These are phyloP conservation scores for Breviolum minutum DNA, from an alignment of 73 alveolate genomes.

Conservation along the genomic window DNA sequence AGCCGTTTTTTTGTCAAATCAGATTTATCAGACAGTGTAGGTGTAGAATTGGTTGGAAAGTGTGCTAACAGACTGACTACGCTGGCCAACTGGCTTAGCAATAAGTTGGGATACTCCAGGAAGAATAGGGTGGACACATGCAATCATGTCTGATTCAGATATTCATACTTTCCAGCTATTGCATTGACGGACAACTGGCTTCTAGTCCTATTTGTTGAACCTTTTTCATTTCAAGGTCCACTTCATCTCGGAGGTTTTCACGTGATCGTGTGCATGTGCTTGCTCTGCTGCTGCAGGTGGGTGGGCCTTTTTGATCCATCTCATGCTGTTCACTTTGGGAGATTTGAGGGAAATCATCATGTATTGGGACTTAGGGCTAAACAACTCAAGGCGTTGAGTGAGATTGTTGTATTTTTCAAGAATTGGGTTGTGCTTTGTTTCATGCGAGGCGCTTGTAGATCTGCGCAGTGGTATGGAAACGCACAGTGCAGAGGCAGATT, in stretches of 20 bases:
- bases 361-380: background rate
- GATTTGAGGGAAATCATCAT: too few species aligned
- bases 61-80: too few species aligned
- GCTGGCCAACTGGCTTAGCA: too few species aligned
- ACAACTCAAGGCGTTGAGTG: background rate
- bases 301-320: background rate
- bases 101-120: too few species aligned
- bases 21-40: too few species aligned
- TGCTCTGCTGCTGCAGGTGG: conserved; percentile 74
- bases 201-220: too few species aligned
- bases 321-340: background rate
- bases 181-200: too few species aligned
- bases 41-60: too few species aligned
- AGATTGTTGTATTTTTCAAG: background rate
- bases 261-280: conserved; percentile 73
- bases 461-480: conserved; percentile 58
- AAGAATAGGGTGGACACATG: too few species aligned
- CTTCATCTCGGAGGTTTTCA: conserved; percentile 11
- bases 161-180: too few species aligned
- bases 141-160: too few species aligned
- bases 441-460: conserved; percentile 40
- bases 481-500: conserved; percentile 36
- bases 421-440: background rate
- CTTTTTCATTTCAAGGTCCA: background rate
- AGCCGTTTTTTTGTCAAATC: too few species aligned